Percentiles rank a stretch among this genome's conserved stretches.
These are phyloP conservation scores for Xeromyces bisporus DNA, from an alignment of 495 filamentous ascomycete species.

Conservation along the genomic window DNA sequence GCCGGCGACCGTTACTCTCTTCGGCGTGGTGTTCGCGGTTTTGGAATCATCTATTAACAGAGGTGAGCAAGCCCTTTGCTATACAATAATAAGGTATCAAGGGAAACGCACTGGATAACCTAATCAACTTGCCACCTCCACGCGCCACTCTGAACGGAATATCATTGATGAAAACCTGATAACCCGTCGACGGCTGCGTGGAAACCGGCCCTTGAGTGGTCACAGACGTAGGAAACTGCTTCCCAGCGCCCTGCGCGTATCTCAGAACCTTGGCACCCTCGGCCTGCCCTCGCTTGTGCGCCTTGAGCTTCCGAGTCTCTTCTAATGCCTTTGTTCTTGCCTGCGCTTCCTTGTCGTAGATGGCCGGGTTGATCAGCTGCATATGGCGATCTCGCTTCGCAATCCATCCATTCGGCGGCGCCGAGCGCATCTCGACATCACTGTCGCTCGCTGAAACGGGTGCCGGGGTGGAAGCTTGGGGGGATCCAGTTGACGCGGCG, in stretches of 20 bases:
- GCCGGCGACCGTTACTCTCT: constrained; percentile 57
- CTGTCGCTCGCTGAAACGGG: constrained; percentile 22
- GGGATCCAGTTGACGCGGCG: constrained; percentile 12
- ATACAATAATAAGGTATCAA: neutral
- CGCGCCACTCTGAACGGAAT: constrained; percentile 58
- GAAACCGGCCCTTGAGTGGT: constrained; percentile 17
- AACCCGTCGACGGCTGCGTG: constrained; percentile 21
- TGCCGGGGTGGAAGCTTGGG: constrained; percentile 10
- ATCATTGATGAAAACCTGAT: constrained; percentile 60
- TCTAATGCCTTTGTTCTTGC: constrained; percentile 60
- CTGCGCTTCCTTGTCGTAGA: constrained; percentile 62
- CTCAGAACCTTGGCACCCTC: constrained; percentile 41
- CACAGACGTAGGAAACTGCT: constrained; percentile 18
- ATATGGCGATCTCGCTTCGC: constrained; percentile 69
- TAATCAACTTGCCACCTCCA: constrained; percentile 72
- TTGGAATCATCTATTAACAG: constrained; percentile 41
- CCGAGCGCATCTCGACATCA: constrained; percentile 11
- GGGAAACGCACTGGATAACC: constrained; percentile 46
- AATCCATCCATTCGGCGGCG: constrained; percentile 44
- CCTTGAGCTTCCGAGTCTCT: constrained; percentile 45
- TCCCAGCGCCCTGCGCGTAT: constrained; percentile 21
- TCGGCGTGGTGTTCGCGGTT: constrained; percentile 56
- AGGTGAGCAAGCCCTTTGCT: constrained; percentile 27
- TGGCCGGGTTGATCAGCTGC: constrained; percentile 71
- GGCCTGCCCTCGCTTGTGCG: constrained; percentile 38